These are phyloP conservation scores for Delphinella strobiligena DNA, from an alignment of 2,329 filamentous ascomycete species.

Conservation along the genomic window DNA sequence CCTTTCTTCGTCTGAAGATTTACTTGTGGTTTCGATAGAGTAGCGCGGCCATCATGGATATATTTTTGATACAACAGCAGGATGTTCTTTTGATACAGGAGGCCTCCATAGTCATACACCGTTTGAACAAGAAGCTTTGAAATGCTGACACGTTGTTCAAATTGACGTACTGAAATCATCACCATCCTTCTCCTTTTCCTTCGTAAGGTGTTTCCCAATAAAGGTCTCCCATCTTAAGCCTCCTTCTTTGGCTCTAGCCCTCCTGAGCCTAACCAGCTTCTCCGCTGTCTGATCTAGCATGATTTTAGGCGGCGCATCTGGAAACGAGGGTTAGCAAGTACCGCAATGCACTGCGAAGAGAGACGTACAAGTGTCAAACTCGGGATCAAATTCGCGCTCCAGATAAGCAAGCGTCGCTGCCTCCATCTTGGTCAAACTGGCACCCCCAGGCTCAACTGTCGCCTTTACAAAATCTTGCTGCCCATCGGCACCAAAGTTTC, in stretches of 20 bases:
- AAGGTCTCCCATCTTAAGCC: constrained; percentile 21
- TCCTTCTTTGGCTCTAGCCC: constrained; percentile 27
- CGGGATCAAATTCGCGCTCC: constrained; percentile 23
- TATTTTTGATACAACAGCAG: no score
- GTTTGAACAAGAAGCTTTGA: no score
- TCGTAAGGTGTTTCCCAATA: constrained; percentile 13
- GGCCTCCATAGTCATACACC: no score
- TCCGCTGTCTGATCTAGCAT: constrained; percentile 36
- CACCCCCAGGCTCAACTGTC: constrained; percentile 27
- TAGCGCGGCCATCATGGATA: no score
- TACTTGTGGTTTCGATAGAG: no score
- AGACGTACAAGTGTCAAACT: constrained; percentile 30
- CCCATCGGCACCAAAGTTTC: constrained; percentile 14
- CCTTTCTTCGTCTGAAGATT: no score
- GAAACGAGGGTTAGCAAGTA: no score
- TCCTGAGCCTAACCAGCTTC: constrained; percentile 33
- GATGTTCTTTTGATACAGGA: no score
- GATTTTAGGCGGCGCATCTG: constrained; percentile 31
- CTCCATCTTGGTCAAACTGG: constrained; percentile 33
- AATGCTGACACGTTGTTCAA: no score
- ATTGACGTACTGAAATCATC: no score
- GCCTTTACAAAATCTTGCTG: background rate
- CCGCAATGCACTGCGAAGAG: no score
- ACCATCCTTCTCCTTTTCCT: background rate
- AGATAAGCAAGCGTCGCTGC: constrained; percentile 29